Base-by-base conservation (phyloP, 805 yeast genomes). In the Pichia occidentalis region DNA sequence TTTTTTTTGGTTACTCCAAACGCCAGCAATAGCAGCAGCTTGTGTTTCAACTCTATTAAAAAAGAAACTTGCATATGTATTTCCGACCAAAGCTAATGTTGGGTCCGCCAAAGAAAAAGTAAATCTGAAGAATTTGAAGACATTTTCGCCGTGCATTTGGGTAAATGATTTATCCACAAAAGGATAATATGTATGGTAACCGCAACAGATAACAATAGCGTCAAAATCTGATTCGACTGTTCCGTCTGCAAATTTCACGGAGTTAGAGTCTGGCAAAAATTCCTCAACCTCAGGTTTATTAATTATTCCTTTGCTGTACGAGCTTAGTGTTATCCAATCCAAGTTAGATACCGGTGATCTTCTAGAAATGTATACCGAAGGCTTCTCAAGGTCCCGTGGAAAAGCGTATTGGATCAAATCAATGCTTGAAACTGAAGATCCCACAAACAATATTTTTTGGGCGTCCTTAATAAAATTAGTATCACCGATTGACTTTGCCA, bases 1-100 rank as follows among this genome's bases (percentile, higher is more conserved):
- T 5, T 44, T 14, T n/a, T 50, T 53, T 20, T 53, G 52, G n/a
- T 63, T 63, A 3, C 71, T 58, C 77, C 77, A 73, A 7, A 71
- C 67, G 5, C 78, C 78, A 13, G 75, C 73, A 26, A 73, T 50
- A 1, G 77, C 76, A 7, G 76, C 70, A 1, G 75, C 70, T 34
- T 64, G 59, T 1, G 70, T 56, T 47, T 75, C 80, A 35, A 71
- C 68, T 11, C 70, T 59, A 36, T 68, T 66, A 57, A 72, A 73
- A 37, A 66, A 64, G 27, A 68, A 52, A 3, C 68, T 63, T 1
- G 75, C 65, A 9, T 66, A 47, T 4, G 68, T 54, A 7, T 63
- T 57, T 4, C 74, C 73, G 16, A 63, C 61, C 6, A 61, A 46
- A 0, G 67, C 70, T 17, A 69, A 48, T 0, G 71, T 60, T n/a